These are phyloP conservation scores for Paramecium octaurelia DNA, from an alignment of 73 alveolate species.

Conservation along the genomic window DNA sequence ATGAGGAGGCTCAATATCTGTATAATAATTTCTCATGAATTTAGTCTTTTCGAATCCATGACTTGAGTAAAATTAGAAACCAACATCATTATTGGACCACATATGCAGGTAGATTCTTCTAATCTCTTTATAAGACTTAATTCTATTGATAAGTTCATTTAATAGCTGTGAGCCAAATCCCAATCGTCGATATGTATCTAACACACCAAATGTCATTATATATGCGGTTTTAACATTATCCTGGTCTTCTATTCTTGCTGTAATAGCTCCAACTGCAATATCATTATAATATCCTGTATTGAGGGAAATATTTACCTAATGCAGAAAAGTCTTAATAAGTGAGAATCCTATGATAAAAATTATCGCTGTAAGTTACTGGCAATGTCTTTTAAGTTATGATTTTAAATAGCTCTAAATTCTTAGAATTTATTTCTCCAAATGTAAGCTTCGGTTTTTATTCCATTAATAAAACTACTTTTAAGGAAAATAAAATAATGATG, in stretches of 20 bases:
- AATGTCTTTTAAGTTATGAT: neutral
- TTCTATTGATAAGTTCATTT: conserved; percentile 34
- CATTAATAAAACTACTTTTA: neutral
- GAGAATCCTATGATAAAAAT: neutral
- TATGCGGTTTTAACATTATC: neutral
- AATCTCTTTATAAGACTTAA: neutral
- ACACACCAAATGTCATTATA: conserved; percentile 57
- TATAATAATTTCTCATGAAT: conserved; percentile 41
- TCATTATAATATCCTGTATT: conserved; percentile 52
- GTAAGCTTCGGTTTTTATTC: neutral
- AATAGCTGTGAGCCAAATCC: conserved; percentile 47
- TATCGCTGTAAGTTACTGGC: conserved; percentile 20
- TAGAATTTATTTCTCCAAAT: conserved; percentile 17
- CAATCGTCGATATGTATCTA: conserved; percentile 33
- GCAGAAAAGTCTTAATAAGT: neutral
- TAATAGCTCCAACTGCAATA: conserved; percentile 58
- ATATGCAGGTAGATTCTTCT: conserved; percentile 41
- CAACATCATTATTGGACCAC: conserved; percentile 47
- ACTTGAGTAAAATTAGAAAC: conserved; percentile 28
- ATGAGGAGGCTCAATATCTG: conserved; percentile 39
- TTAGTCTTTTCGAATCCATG: conserved; percentile 44
- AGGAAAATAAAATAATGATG: neutral
- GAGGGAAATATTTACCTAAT: neutral
- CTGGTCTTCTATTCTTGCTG: conserved; percentile 48
- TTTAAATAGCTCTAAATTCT: neutral